Percentiles rank a stretch among this genome's conserved stretches.
phyloP scores from a whole-genome alignment of 164 flowering plant genomes.

The Macadamia integrifolia region DNA sequence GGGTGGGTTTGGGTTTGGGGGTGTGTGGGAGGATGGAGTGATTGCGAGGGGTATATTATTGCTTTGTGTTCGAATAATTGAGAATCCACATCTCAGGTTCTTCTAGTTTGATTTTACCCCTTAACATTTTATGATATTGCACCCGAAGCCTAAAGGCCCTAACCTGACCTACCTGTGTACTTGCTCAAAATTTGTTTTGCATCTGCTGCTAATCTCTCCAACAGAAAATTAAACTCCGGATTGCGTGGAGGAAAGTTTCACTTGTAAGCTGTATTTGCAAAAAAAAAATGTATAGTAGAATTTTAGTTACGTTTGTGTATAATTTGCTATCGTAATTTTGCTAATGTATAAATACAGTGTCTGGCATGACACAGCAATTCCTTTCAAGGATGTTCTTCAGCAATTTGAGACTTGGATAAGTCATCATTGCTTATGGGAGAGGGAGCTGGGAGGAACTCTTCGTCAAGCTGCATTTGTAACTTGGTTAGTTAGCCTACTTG shows the following conservation, averaged over 20 bases:
- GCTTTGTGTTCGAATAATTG: too few species aligned
- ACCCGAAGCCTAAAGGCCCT: too few species aligned
- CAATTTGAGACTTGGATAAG: slow-evolving; percentile 81
- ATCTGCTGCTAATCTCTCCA: too few species aligned
- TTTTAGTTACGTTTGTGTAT: background rate
- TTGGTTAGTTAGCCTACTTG: slow-evolving; percentile 44
- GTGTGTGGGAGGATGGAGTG: too few species aligned
- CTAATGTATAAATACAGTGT: slow-evolving; percentile 52
- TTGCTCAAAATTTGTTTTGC: too few species aligned
- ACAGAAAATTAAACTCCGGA: too few species aligned
- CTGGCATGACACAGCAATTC: slow-evolving; percentile 94
- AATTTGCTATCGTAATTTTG: background rate
- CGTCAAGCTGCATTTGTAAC: slow-evolving; percentile 89
- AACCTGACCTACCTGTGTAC: too few species aligned
- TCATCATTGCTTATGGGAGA: slow-evolving; percentile 57
- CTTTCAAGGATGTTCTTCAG: slow-evolving; percentile 64
- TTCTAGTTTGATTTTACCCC: too few species aligned
- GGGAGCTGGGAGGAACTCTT: slow-evolving; percentile 42
- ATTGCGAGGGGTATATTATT: too few species aligned
- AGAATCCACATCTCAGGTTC: too few species aligned
- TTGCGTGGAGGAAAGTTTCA: background rate
- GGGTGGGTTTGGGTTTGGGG: too few species aligned
- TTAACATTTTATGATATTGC: too few species aligned
- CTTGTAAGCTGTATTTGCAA: background rate
- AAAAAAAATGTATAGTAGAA: background rate